Evolutionary conservation across 2,329 filamentous ascomycete genomes (phyloP).

Genomic region (Microsporum ferrugineum): DNA sequence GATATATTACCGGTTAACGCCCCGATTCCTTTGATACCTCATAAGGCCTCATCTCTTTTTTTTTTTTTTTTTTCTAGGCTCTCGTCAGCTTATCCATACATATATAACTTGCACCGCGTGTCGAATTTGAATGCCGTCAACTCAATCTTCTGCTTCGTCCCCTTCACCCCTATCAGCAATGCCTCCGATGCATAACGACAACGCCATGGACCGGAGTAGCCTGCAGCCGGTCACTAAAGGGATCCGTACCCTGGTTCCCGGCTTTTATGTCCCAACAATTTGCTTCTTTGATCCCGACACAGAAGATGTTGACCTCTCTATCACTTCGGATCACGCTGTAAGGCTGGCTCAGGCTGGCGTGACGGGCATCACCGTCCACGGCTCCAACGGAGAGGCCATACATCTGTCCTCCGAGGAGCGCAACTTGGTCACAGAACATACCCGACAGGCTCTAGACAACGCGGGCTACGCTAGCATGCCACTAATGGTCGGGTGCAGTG

Average conservation of each 20-base stretch:
- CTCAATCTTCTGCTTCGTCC: not conserved
- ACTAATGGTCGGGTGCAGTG: constrained; percentile 70
- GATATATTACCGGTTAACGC: not conserved
- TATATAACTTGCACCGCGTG: not conserved
- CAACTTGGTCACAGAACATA: constrained; percentile 60
- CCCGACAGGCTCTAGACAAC: constrained; percentile 68
- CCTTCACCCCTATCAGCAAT: constrained; percentile 2
- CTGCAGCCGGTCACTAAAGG: not conserved
- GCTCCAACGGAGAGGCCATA: constrained; percentile 81
- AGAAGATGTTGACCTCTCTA: constrained; percentile 70
- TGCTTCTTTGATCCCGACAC: constrained; percentile 79
- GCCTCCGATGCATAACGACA: constrained; percentile 6
- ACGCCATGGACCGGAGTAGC: not conserved
- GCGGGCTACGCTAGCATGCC: constrained; percentile 66
- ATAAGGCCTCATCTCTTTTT: not conserved
- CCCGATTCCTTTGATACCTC: not conserved
- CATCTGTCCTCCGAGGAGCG: constrained; percentile 74
- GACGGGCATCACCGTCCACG: constrained; percentile 73
- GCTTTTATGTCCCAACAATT: constrained; percentile 39
- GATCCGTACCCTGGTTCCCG: constrained; percentile 9
- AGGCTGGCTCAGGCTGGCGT: constrained; percentile 67
- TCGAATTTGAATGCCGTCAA: not conserved
- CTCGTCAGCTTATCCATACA: not conserved
- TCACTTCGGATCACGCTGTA: constrained; percentile 68
- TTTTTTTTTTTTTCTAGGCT: not conserved